Base-by-base conservation (phyloP, 805 yeast genomes). In the Pachysolen tannophilus region DNA sequence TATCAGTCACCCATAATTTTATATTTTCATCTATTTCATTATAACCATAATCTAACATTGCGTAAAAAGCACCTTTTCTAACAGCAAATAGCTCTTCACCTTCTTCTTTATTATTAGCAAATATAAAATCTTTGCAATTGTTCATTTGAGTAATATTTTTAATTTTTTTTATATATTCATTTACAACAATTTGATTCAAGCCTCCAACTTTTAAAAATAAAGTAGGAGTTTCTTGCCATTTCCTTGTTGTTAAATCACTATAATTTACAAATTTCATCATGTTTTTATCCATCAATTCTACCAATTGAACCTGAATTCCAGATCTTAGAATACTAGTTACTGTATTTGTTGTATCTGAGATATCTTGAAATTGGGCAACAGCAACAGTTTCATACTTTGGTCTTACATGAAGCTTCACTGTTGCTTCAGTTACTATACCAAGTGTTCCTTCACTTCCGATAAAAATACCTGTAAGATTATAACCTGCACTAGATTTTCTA, bases 391-490 rank as follows among this genome's bases (percentile, higher is more conserved):
- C 83, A 14, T 57, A 43, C 45, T 55, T 58, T 5, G 85, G 84
- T 37, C 65, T 67, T 10, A 74, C 79, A 41, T 74, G 72, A 26
- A 78, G 57, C 44, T 69, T 74, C 24, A 78, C 56, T 0, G 83
- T 78, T 6, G 78, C 78, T 43, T 78, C 82, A 2, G 84, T 78
- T 20, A 78, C 72, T 8, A 78, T 61, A 2, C 84, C 86, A 37
- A 78, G 52, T 1, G 86, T 78, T 5, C 86, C 86, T 46, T 79
- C 85, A 35, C 76, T 63, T 1, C 86, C 86, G 28, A 72, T 58
- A 43, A 78, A 75, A 39, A 78, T 49, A 7, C 76, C 74, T 41
- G 75, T 79, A 47, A 78, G 56, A 45, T 76, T 77, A 48, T 78
- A 78, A 4, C 85, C 85, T 4, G 85, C 85, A 46, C 78, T 67